Percentiles rank a stretch among this genome's conserved stretches.
These are phyloP conservation scores for Populus hybrid DNA, from an alignment of 441 rosid genomes.

Conservation along the genomic window DNA sequence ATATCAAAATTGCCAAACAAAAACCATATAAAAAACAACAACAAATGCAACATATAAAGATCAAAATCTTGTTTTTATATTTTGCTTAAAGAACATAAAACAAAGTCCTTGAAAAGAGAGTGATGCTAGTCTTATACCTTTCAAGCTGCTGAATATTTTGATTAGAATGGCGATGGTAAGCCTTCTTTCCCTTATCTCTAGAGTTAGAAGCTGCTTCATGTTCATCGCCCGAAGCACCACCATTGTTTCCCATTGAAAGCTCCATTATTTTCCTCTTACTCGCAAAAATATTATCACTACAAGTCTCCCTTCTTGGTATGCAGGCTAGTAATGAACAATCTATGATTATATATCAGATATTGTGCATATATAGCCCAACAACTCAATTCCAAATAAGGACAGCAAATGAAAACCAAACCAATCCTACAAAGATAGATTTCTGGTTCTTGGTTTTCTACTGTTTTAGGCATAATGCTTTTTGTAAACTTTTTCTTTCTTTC, in stretches of 20 bases:
- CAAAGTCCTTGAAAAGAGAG: not conserved
- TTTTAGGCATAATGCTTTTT: not conserved
- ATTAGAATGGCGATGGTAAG: slow-evolving; percentile 49
- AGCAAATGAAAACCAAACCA: slow-evolving; percentile 18
- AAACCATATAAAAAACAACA: not conserved
- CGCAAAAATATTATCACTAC: not conserved
- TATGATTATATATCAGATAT: not conserved
- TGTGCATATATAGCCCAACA: slow-evolving; percentile 4
- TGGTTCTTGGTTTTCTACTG: slow-evolving; percentile 5
- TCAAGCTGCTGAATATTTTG: slow-evolving; percentile 59
- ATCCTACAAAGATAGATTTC: slow-evolving; percentile 11
- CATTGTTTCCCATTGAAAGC: slow-evolving; percentile 23
- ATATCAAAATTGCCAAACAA: too few species aligned
- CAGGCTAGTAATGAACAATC: not conserved
- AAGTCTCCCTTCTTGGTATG: not conserved
- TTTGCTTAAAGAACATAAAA: not conserved
- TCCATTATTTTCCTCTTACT: slow-evolving; percentile 20
- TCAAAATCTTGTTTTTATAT: not conserved
- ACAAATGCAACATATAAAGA: not conserved
- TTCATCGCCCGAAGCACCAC: slow-evolving; percentile 34
- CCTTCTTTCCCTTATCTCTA: slow-evolving; percentile 21
- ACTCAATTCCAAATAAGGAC: slow-evolving; percentile 10
- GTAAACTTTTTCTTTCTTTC: not conserved
- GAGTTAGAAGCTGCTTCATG: slow-evolving; percentile 20
- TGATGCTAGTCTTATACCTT: slow-evolving; percentile 29